Evolutionary conservation across 768 basidiomycete species (phyloP), one percentile per base, ranked within the genome.

Genomic region (Suillus fuscotomentosus): DNA sequence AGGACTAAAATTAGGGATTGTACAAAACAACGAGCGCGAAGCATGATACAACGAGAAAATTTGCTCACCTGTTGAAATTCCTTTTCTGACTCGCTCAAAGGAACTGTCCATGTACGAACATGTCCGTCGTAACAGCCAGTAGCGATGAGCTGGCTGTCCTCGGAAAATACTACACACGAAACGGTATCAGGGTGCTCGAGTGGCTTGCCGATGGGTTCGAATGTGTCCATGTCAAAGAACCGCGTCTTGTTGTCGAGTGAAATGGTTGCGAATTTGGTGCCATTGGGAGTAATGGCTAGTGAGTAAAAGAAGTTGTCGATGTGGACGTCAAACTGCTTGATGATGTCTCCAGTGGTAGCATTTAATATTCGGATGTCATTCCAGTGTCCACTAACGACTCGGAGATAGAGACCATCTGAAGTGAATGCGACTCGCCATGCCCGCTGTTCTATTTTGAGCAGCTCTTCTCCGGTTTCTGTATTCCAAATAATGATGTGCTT

Each of bases 351-450:
- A 1, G 31, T 31, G 31, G 31, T 31, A 31, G 31, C 31, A 31
- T 31, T 1, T 31, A 14, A 50, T 0, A 50, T 50, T 15, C 24
- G 48, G 3, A 50, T 24, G 24, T 24, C 7, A 0, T 14, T 27
- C 0, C 0, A 0, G 3, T 15, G 8, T 50, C 22, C 48, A 24
- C 48, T 48, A 3, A 48, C 22, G 6, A n/a, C n/a, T n/a, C n/a
- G n/a, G n/a, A 48, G 48, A 24, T 3, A 22, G 13, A 14, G 48
- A 22, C 47, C 11, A 22, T 48, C 47, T 48, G 47, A 5, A 48
- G 47, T 48, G 47, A 48, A 22, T 22, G 47, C 47, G 45, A 47
- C 10, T n/a, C 11, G 0, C 1, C 0, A 47, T 22, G 45, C 45
- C 4, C n/a, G 45, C 7, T 48, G 47, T 48, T 48, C 47, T 22